A percentile compares a stretch with the other conserved stretches of the same genome.
Evolutionary conservation across 2,329 filamentous ascomycete species (phyloP).

Genomic region (Diaporthe citri): DNA sequence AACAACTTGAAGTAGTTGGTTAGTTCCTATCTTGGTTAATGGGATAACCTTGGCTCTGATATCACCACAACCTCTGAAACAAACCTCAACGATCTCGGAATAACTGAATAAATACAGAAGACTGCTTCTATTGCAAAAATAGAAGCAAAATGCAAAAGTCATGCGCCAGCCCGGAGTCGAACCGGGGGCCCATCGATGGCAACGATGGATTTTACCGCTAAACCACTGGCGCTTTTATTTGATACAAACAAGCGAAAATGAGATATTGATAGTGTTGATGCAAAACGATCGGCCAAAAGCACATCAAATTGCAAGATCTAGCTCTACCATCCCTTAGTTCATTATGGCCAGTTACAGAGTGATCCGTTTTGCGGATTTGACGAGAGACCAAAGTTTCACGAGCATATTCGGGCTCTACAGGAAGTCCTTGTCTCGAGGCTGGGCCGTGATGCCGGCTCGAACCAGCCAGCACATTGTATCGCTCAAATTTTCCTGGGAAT

Average conservation of each 20-base stretch:
- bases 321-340: accelerated
- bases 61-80: too few relatives aligned
- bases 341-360: too few relatives aligned
- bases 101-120: not conserved
- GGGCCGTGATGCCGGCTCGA: not conserved
- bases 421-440: not conserved
- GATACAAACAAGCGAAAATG: too few relatives aligned
- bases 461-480: not conserved
- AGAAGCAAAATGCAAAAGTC: not conserved
- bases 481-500: not conserved
- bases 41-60: too few relatives aligned
- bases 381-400: too few relatives aligned
- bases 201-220: slow-evolving; percentile 36
- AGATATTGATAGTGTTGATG: too few relatives aligned
- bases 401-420: not conserved
- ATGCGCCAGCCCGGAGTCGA: slow-evolving; percentile 34
- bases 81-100: too few relatives aligned
- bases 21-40: too few relatives aligned
- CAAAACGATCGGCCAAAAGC: too few relatives aligned
- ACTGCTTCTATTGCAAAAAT: not conserved
- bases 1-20: too few relatives aligned
- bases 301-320: too few relatives aligned
- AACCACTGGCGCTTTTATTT: slow-evolving; percentile 20
- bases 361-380: too few relatives aligned
- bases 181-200: slow-evolving; percentile 35